Evolutionary conservation across 129 eudicot species (phyloP).

Genomic region (Escallonia herrerae): DNA sequence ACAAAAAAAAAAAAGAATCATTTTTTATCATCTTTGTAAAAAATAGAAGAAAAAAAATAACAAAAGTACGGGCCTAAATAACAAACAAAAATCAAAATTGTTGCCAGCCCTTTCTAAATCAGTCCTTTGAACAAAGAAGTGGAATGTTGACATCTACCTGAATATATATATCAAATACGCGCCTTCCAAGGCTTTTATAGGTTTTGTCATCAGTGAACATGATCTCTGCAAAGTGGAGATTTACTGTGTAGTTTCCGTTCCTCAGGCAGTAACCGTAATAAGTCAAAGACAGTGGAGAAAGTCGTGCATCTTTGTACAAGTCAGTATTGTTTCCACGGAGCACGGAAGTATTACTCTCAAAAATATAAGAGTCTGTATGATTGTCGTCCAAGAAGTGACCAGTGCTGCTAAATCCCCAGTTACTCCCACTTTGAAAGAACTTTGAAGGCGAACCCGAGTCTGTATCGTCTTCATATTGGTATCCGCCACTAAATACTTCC

Average conservation of each 20-base stretch:
- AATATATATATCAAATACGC: slow-evolving; percentile 37
- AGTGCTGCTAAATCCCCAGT: slow-evolving; percentile 43
- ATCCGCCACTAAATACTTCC: too few species aligned
- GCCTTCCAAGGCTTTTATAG: slow-evolving; percentile 5
- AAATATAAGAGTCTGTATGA: slow-evolving; percentile 1
- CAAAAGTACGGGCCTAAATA: too few species aligned
- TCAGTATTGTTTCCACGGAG: slow-evolving; percentile 8
- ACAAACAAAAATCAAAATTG: too few species aligned
- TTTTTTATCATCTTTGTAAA: too few species aligned
- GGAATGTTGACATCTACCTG: slow-evolving; percentile 23
- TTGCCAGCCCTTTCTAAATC: too few species aligned
- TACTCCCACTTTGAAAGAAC: too few species aligned
- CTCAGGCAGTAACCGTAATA: slow-evolving; percentile 34
- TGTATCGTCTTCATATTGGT: too few species aligned
- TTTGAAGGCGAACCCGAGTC: too few species aligned
- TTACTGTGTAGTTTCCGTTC: slow-evolving; percentile 7
- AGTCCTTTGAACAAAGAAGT: too few species aligned
- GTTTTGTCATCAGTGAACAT: slow-evolving; percentile 26
- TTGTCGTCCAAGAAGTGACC: slow-evolving; percentile 35
- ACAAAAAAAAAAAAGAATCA: too few species aligned
- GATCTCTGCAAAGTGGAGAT: slow-evolving; percentile 52
- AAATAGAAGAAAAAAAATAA: too few species aligned
- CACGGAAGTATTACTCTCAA: slow-evolving; percentile 1
- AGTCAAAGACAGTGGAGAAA: slow-evolving; percentile 40
- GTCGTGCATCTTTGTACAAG: slow-evolving; percentile 32